Evolutionary conservation across 345 rosid genomes (phyloP).

Genomic region (Citrus trifoliata): DNA sequence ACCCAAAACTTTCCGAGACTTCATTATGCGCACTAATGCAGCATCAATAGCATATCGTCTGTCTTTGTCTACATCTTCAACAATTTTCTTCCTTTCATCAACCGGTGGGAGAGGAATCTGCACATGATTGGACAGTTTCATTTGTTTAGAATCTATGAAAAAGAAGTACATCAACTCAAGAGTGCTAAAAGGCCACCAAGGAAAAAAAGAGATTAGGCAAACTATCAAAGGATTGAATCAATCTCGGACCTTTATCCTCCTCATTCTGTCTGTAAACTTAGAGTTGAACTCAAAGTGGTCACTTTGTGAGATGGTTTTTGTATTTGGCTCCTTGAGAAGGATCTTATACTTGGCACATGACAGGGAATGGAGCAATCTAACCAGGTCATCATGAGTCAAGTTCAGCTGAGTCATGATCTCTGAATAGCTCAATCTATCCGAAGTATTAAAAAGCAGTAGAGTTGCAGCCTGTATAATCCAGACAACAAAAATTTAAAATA

Average conservation of each 20-base stretch:
- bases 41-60: slow-evolving; percentile 94
- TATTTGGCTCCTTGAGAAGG: slow-evolving; percentile 58
- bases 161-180: too few species aligned
- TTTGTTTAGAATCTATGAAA: neutral
- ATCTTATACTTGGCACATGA: slow-evolving; percentile 86
- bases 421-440: slow-evolving; percentile 71
- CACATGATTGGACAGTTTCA: slow-evolving; percentile 20
- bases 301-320: slow-evolving; percentile 51
- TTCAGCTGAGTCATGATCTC: slow-evolving; percentile 85
- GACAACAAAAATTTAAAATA: slow-evolving; percentile 2
- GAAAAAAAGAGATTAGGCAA: neutral
- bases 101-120: slow-evolving; percentile 94
- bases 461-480: slow-evolving; percentile 65
- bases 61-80: slow-evolving; percentile 93
- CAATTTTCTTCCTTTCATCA: slow-evolving; percentile 89
- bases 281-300: slow-evolving; percentile 69
- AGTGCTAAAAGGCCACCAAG: neutral
- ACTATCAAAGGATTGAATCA: neutral
- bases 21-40: slow-evolving; percentile 97
- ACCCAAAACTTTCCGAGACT: slow-evolving; percentile 78
- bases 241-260: slow-evolving; percentile 82
- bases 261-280: slow-evolving; percentile 83
- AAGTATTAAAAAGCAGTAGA: slow-evolving; percentile 73
- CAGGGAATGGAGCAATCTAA: slow-evolving; percentile 85
- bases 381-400: slow-evolving; percentile 78